These are phyloP conservation scores for Choiromyces venosus DNA, from an alignment of 495 filamentous ascomycete species.

Conservation along the genomic window DNA sequence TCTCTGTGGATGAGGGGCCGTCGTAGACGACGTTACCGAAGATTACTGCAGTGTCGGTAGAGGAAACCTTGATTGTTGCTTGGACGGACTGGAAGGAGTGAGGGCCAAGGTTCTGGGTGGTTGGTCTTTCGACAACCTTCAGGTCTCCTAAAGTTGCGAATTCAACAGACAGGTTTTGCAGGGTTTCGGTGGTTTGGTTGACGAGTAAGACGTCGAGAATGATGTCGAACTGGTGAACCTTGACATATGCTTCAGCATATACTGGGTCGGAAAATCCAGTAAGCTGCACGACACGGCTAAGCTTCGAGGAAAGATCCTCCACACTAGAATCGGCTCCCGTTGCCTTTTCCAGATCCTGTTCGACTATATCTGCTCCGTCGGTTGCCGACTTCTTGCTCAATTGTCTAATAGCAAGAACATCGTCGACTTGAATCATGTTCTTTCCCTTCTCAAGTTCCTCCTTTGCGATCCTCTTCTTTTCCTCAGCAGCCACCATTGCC, in stretches of 20 bases:
- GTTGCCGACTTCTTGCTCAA: conserved; percentile 83
- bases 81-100: conserved; percentile 98
- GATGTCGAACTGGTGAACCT: conserved; percentile 98
- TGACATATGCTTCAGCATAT: conserved; percentile 97
- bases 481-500: conserved; percentile 96
- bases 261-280: conserved; percentile 98
- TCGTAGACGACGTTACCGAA: conserved; percentile 99
- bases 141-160: conserved; percentile 97
- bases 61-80: conserved; percentile 98
- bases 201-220: conserved; percentile 94
- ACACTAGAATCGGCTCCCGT: conserved; percentile 76
- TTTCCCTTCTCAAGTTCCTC: conserved; percentile 88
- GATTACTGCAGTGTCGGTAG: conserved; percentile 97
- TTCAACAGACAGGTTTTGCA: conserved; percentile 95
- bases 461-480: conserved; percentile 91
- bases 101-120: conserved; percentile 87
- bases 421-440: conserved; percentile 89
- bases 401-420: conserved; percentile 86
- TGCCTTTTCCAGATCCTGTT: conserved; percentile 85
- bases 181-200: conserved; percentile 93
- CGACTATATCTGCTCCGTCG: conserved; percentile 79
- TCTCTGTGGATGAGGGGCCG: conserved; percentile 88
- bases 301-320: conserved; percentile 85
- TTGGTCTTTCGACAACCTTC: conserved; percentile 94
- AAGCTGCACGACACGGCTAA: conserved; percentile 92